Evolutionary conservation across 2,329 filamentous ascomycete genomes (phyloP).

Genomic region (Didymella arachidicola): DNA sequence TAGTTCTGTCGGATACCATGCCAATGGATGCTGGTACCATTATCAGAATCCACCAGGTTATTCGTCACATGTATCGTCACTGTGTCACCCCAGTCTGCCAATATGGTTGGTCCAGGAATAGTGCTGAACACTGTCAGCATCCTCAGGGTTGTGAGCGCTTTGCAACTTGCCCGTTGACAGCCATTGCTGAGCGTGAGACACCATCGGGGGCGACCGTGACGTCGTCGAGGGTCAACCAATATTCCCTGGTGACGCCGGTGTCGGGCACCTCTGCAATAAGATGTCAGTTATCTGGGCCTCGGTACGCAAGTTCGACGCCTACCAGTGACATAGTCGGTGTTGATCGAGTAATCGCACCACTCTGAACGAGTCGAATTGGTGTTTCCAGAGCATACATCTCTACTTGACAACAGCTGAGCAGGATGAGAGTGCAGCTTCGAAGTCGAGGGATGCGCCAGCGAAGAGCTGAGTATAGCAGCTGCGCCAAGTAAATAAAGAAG

Average conservation of each 20-base stretch:
- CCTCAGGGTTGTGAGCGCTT: background rate
- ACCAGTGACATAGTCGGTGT: slow-evolving; percentile 60
- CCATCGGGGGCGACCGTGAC: slow-evolving; percentile 62
- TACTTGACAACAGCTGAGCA: slow-evolving; percentile 13
- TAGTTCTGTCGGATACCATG: slow-evolving; percentile 45
- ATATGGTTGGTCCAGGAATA: slow-evolving; percentile 56
- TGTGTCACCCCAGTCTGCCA: slow-evolving; percentile 52
- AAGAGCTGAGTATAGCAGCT: slow-evolving; percentile 5
- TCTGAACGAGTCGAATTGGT: slow-evolving; percentile 38
- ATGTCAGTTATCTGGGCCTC: slow-evolving; percentile 1
- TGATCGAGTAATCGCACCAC: slow-evolving; percentile 60
- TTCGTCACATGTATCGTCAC: slow-evolving; percentile 51
- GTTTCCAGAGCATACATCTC: slow-evolving; percentile 43
- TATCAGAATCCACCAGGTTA: slow-evolving; percentile 33
- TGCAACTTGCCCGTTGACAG: slow-evolving; percentile 46
- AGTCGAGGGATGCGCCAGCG: slow-evolving; percentile 8
- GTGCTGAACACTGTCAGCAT: slow-evolving; percentile 30
- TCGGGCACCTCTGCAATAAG: slow-evolving; percentile 50
- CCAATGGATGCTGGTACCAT: slow-evolving; percentile 45
- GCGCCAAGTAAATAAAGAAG: slow-evolving; percentile 6
- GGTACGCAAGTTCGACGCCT: background rate
- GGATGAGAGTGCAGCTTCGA: slow-evolving; percentile 6
- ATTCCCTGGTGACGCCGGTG: slow-evolving; percentile 63
- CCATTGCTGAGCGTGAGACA: slow-evolving; percentile 51
- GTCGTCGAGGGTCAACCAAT: slow-evolving; percentile 55